A percentile compares a stretch with the other conserved stretches of the same genome.
These are phyloP conservation scores for Dipteronia sinensis DNA, from an alignment of 345 rosid species.

Conservation along the genomic window DNA sequence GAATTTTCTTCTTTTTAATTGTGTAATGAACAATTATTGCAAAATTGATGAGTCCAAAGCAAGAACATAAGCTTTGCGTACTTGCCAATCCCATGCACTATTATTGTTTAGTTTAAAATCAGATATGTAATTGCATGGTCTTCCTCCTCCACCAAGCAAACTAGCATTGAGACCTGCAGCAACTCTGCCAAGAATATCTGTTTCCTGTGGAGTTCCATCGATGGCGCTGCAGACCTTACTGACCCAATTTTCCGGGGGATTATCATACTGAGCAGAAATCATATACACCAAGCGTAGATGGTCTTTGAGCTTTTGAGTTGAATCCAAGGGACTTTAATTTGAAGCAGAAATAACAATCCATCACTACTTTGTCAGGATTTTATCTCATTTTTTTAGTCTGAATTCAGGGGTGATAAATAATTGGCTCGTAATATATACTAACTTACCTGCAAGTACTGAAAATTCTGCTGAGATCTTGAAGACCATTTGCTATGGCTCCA, in stretches of 20 bases:
- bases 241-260: constrained; percentile 30
- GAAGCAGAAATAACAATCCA: not conserved
- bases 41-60: no score
- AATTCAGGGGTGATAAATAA: not conserved
- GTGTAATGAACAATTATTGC: not conserved
- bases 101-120: not conserved
- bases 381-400: not conserved
- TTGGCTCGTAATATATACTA: not conserved
- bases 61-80: not conserved
- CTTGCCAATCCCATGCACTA: constrained; percentile 57
- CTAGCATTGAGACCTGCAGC: constrained; percentile 31
- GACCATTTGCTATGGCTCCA: constrained; percentile 26
- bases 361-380: not conserved
- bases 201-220: constrained; percentile 24
- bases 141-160: not conserved
- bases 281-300: constrained; percentile 18
- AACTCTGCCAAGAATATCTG: constrained; percentile 33
- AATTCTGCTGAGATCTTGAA: constrained; percentile 8
- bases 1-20: not conserved
- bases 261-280: constrained; percentile 46
- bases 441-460: constrained; percentile 27
- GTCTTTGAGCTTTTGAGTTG: constrained; percentile 27
- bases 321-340: constrained; percentile 30
- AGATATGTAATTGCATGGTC: not conserved
- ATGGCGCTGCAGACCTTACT: constrained; percentile 40